Conservation (phyloP, 2,329 filamentous ascomycete species). For the Penicillium sp. region DNA sequence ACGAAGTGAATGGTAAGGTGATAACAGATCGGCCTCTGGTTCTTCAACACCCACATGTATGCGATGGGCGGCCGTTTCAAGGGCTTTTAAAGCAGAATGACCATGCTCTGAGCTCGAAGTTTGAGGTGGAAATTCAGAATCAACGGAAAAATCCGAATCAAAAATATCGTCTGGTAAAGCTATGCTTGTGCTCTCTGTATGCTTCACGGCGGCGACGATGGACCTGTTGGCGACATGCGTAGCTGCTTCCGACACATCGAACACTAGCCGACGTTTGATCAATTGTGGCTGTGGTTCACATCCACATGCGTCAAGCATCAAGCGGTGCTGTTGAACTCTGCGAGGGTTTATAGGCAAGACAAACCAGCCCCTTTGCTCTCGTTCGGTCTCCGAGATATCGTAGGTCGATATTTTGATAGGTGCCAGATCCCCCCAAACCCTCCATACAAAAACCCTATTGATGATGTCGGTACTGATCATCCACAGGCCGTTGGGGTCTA, state of each 20-base stretch:
- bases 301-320: conserved; percentile 43
- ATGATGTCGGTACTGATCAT: conserved; percentile 58
- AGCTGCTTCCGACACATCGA: conserved; percentile 34
- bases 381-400: conserved; percentile 23
- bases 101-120: not conserved
- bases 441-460: conserved; percentile 52
- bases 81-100: not conserved
- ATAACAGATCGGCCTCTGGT: not conserved
- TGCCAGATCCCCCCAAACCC: conserved; percentile 42
- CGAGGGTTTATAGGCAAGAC: conserved; percentile 49
- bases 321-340: conserved; percentile 38
- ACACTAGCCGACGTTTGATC: conserved; percentile 21
- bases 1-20: not conserved
- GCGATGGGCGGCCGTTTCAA: not conserved
- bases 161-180: conserved; percentile 29
- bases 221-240: conserved; percentile 30
- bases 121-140: not conserved
- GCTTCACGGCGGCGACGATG: conserved; percentile 12
- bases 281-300: conserved; percentile 27
- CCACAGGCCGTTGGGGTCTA: conserved; percentile 56
- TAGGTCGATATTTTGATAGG: conserved; percentile 31
- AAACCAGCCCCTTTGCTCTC: conserved; percentile 41
- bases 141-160: conserved; percentile 24
- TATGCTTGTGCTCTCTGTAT: not conserved
- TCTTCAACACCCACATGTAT: too few relatives aligned